Base-by-base conservation (phyloP, 1,284 basidiomycete genomes). In the Leucoagaricus sp. region DNA sequence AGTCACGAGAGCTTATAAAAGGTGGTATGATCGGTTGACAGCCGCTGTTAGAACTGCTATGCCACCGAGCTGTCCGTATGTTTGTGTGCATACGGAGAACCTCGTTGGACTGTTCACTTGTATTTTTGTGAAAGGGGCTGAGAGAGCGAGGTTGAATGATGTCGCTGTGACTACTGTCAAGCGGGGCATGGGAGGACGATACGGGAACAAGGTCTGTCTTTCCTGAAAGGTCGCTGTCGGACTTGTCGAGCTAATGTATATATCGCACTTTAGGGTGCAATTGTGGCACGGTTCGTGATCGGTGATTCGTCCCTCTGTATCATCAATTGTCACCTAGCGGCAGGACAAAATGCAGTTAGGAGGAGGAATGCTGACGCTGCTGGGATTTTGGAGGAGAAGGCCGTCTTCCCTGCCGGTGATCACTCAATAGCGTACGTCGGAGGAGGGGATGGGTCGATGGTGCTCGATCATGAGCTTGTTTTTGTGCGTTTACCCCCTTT, bases 311-410 rank as follows among this genome's bases (percentile, higher is more conserved):
- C 93, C 0, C 72, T 98, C 25, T 98, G 94, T 68, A 91, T 98
- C 66, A 85, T 98, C 75, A 99, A 99, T 72, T 94, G 93, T 63
- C 96, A 99, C 77, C 80, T 99, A 50, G 96, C 96, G 4, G 96
- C 96, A 2, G 96, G 96, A 1, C 95, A 97, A 68, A 82, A 84
- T 60, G 87, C 92, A 47, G 83, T 92, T 26, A 82, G 90, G 8
- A 82, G 90, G 60, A 81, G 96, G 5, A 98, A 97, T 66, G 86
- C 87, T 0, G 95, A 98, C 70, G 76, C 95, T 3, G 87, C 87
- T 0, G 89, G 87, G 1, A 91, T 96, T 57, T 72, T 97, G 57
- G 95, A 97, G 64, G 88, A 92, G 64, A 87, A 87, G 59, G 73
- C 81, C 2, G 77, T 94, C 2, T 89, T 95, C 58, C 82, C 89